Evolutionary conservation across 2,329 filamentous ascomycete genomes (phyloP), one percentile per base, ranked within the genome.

Genomic region (Davidsoniella australis): DNA sequence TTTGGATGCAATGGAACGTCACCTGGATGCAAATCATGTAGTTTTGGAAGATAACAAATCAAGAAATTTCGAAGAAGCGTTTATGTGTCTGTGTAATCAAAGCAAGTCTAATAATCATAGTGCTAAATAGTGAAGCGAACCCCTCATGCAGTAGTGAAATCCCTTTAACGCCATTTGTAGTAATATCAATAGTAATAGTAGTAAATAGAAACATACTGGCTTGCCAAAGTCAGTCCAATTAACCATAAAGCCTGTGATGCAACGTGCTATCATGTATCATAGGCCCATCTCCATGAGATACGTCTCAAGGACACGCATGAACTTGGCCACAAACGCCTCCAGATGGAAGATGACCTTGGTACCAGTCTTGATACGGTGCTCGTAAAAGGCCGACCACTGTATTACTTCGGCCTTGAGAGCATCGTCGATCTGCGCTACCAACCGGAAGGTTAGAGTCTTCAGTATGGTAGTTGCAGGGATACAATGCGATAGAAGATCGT

Each of bases 301-400:
- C 78, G 87, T 89, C 69, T 98, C 91, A 55, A 89, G 76, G 57
- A 96, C 78, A 57, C 89, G 78, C 89, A 98, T 96, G 63, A 96
- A 94, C 68, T 95, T 96, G 51, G 89, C 89, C 52, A 98, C 91
- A 65, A 98, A 98, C 3, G 91, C 91, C 66, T 98, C 93, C 3
- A 98, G 69, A 61, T 98, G 93, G 65, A 98, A 98, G 55, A 98
- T 96, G 52, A 94, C 84, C 72, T 98, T 98, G 53, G 75, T 87
- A 47, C 91, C 91, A 57, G 82, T 82, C 62, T 85, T 85, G 65
- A 96, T 85, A 54, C 91, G 76, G 64, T 98, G 91, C 65, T 98
- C 93, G 63, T 94, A 98, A 60, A 95, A 96, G 0, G 91, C 88
- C 4, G 86, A 85, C 91, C 91, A 98, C 61, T 82, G 85, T 56